phyloP scores from a whole-genome alignment of 2,329 filamentous ascomycete species.

The Periconia sp. region DNA sequence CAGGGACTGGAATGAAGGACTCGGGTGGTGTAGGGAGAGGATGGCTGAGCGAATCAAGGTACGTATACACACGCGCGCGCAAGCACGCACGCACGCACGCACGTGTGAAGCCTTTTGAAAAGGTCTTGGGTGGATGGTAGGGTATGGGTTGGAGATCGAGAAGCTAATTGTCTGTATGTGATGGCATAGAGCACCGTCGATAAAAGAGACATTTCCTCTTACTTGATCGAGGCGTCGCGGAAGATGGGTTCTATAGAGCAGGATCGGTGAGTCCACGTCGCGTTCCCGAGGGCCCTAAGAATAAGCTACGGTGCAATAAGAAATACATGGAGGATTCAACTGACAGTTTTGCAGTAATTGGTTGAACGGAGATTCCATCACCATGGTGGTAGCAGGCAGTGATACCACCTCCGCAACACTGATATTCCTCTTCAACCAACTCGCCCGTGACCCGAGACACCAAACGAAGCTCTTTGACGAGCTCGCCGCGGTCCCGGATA shows the following conservation, averaged over 20 bases:
- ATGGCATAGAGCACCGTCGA: background rate
- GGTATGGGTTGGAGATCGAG: too few relatives aligned
- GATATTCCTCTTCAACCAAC: slow-evolving; percentile 24
- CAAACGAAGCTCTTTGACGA: slow-evolving; percentile 23
- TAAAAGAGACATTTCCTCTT: background rate
- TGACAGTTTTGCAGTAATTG: background rate
- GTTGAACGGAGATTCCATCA: slow-evolving; percentile 1
- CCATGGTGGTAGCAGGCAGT: slow-evolving; percentile 16
- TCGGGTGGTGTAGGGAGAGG: slow-evolving; percentile 1
- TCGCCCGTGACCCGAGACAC: slow-evolving; percentile 27
- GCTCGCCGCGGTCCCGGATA: background rate
- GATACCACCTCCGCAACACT: slow-evolving; percentile 39
- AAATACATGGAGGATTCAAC: too few relatives aligned
- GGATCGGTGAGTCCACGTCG: background rate
- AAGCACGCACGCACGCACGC: too few relatives aligned
- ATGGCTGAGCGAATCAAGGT: slow-evolving; percentile 5
- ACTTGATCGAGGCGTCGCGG: background rate
- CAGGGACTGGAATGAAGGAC: slow-evolving; percentile 3
- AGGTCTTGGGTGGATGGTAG: background rate
- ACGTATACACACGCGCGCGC: too few relatives aligned
- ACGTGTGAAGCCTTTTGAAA: background rate
- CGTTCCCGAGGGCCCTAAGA: too few relatives aligned
- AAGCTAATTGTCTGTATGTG: too few relatives aligned
- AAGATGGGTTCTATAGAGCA: background rate
- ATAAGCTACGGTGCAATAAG: too few relatives aligned